Evolutionary conservation across 2,329 filamentous ascomycete species (phyloP).

Genomic region (Sphaerulina vaccinii): DNA sequence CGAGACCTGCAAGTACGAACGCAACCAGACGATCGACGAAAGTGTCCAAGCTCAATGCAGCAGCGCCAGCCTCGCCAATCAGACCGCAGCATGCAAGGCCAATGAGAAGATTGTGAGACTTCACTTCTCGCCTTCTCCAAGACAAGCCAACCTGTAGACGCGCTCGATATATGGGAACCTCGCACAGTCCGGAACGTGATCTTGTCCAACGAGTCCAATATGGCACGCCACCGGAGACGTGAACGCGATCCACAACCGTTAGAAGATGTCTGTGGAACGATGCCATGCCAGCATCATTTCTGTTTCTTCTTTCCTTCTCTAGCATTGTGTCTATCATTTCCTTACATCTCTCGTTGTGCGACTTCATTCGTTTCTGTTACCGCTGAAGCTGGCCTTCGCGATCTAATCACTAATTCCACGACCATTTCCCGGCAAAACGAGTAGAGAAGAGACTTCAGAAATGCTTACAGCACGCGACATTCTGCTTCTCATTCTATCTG

Average conservation of each 20-base stretch:
- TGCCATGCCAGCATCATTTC: neutral
- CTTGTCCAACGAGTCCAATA: neutral
- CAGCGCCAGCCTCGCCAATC: neutral
- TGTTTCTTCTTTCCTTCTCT: constrained; percentile 1
- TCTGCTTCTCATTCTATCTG: constrained; percentile 19
- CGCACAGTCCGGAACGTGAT: constrained; percentile 23
- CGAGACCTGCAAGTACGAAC: neutral
- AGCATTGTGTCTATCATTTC: constrained; percentile 10
- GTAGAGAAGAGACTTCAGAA: neutral
- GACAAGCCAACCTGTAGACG: constrained; percentile 22
- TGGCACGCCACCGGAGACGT: neutral
- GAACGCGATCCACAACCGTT: neutral
- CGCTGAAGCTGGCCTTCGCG: constrained; percentile 33
- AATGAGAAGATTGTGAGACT: constrained; percentile 9
- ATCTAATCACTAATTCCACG: constrained; percentile 19
- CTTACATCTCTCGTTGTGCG: constrained; percentile 14
- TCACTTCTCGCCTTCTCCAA: constrained; percentile 12
- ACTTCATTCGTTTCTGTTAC: constrained; percentile 16
- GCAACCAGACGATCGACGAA: neutral
- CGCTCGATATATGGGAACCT: constrained; percentile 25
- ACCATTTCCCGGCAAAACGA: neutral
- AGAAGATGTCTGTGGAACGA: neutral
- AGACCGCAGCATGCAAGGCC: neutral
- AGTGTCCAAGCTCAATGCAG: neutral
- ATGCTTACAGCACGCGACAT: constrained; percentile 17